These are phyloP conservation scores for Aspergillus heteromorphus DNA, from an alignment of 495 filamentous ascomycete species.

Conservation along the genomic window DNA sequence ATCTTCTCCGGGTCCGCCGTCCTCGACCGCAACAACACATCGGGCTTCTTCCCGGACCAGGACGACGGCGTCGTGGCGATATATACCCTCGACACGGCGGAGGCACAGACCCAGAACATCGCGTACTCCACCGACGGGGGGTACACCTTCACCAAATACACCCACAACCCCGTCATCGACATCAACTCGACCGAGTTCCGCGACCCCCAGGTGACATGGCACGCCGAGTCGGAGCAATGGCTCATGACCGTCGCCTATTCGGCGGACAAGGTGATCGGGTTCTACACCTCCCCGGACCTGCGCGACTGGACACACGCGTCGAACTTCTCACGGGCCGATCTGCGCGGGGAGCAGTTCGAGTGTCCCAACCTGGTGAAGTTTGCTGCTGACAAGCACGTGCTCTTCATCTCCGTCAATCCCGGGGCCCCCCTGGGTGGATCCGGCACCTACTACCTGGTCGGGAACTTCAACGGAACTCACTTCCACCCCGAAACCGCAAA, in stretches of 20 bases:
- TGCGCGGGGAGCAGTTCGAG: constrained; percentile 47
- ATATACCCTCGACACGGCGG: constrained; percentile 40
- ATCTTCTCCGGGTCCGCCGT: constrained; percentile 47
- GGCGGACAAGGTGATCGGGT: constrained; percentile 28
- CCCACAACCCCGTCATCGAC: constrained; percentile 43
- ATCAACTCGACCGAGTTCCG: constrained; percentile 38
- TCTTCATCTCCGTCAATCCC: constrained; percentile 48
- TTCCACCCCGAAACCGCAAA: constrained; percentile 6
- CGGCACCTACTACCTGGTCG: constrained; percentile 37
- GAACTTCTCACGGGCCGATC: constrained; percentile 21
- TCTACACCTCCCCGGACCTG: no score
- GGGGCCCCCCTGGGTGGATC: constrained; percentile 47
- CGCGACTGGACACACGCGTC: no score
- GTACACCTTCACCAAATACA: constrained; percentile 46
- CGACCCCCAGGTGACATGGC: constrained; percentile 50
- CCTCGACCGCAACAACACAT: constrained; percentile 48
- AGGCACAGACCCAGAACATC: constrained; percentile 42
- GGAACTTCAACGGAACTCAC: constrained; percentile 43
- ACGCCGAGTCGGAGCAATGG: constrained; percentile 39
- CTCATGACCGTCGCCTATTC: constrained; percentile 45
- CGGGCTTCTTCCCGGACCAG: constrained; percentile 48
- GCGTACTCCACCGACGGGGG: constrained; percentile 49
- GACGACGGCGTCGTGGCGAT: constrained; percentile 48
- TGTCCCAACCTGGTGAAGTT: constrained; percentile 41
- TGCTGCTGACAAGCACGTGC: constrained; percentile 34